A percentile compares a stretch with the other conserved stretches of the same genome.
phyloP scores from a whole-genome alignment of 331 rosid species.

The Rosa hybrid region DNA sequence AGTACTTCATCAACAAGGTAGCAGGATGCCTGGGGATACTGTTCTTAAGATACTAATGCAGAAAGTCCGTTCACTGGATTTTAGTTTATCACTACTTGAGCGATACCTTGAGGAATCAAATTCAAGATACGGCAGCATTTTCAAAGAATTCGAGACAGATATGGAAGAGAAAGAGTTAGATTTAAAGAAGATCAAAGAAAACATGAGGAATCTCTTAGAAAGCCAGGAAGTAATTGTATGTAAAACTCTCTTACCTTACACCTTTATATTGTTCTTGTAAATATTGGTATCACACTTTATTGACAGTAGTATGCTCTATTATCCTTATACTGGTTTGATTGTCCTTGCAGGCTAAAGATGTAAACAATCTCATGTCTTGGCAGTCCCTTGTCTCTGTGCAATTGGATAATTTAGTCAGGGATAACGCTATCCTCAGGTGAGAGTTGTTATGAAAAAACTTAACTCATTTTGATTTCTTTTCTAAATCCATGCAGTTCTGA shows the following conservation, averaged over 20 bases:
- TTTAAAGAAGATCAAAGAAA: conserved; percentile 63
- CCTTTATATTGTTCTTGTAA: not conserved
- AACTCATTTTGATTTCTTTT: not conserved
- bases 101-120: conserved; percentile 74
- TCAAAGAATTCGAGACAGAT: conserved; percentile 64
- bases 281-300: not conserved
- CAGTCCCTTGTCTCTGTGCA: conserved; percentile 64
- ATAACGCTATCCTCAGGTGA: conserved; percentile 79
- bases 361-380: conserved; percentile 64
- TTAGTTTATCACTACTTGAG: conserved; percentile 79
- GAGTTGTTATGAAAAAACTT: not conserved
- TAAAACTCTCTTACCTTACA: conserved; percentile 28
- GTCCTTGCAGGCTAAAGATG: conserved; percentile 59
- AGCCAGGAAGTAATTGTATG: conserved; percentile 63
- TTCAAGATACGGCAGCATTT: conserved; percentile 67
- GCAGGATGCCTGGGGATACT: conserved; percentile 98
- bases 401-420: conserved; percentile 55
- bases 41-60: conserved; percentile 94
- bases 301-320: conserved; percentile 4
- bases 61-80: conserved; percentile 81
- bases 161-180: conserved; percentile 47
- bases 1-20: conserved; percentile 71
- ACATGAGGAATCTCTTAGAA: conserved; percentile 54
- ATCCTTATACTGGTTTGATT: conserved; percentile 30
- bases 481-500: not conserved